Evolutionary conservation across 805 yeast species (phyloP), one percentile per base, ranked within the genome.

Genomic region (Ogataea sp.): DNA sequence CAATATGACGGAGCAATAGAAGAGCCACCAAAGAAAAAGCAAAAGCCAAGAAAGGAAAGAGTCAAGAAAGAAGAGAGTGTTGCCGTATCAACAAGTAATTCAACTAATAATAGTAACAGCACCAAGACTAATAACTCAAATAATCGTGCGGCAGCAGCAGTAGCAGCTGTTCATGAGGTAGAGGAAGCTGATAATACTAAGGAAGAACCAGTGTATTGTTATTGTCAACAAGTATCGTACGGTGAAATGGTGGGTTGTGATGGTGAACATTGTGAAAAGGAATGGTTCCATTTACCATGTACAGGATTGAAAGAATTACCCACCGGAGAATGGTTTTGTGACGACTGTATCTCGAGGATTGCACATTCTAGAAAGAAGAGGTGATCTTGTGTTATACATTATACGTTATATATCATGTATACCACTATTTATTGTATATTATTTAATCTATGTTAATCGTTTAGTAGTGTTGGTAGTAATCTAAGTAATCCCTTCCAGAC

Each of bases 231-330:
- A 58, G 95, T 89, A 1, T 90, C 97, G 4, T 93, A 84, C 56
- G 98, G 98, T 16, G 97, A 93, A 55, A 93, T 93, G 98, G 97
- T 93, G 43, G 98, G 95, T 2, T 93, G 98, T 64, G 98, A 93
- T 55, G 97, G 96, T 11, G 89, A 85, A 27, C 78, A 80, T 42
- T 90, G 97, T 65, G 80, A 80, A 56, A 70, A 87, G 39, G 97
- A 89, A 59, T 89, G 97, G 97, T 89, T 89, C 64, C 97, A 89
- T 65, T 67, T 90, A 49, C 94, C 94, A 15, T 89, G 97, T 61
- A 83, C 86, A 32, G 96, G 96, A 1, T 71, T 88, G 50, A 77
- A 80, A 37, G 80, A 87, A 37, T 75, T 90, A 5, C 97, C 97
- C 2, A 83, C 80, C 64, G 88, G 88, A 11, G 81, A 80, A 51